Evolutionary conservation across 345 rosid genomes (phyloP), one percentile per base, ranked within the genome.

Genomic region (Sonneratia caseolaris): DNA sequence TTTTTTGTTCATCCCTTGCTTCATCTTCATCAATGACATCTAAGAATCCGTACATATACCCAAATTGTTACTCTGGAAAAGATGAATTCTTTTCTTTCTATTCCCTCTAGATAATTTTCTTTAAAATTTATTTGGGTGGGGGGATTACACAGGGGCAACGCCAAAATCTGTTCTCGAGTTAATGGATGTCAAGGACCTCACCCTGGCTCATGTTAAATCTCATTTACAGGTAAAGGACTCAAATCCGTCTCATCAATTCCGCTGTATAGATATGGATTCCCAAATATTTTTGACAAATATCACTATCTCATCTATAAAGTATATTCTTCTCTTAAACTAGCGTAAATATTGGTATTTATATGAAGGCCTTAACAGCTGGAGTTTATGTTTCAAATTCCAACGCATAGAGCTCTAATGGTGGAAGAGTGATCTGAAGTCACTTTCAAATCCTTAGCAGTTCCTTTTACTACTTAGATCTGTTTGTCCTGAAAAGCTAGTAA

Each of bases 181-280:
- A 35, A 94, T 94, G 98, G 98, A 94, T 88, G 98, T 94, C 42
- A 93, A 94, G 81, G 98, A 94, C 89, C 96, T 94, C 79, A 94
- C 98, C 78, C 85, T 94, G 86, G 97, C 97, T 22, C 98, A 94
- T 85, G 98, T 94, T 80, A 94, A 94, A 83, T 94, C 97, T 67
- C 98, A 94, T 81, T 79, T 94, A 70, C 98, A 94, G 97, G 98
- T 93, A 82, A 75, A 16, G 22, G 38, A 43, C 4, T 37, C 69
- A 62, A 42, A 49, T 55, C 37, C 24, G 4, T 35, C 68, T 15
- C 37, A 62, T 24, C 7, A 27, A 62, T 53, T 53, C 21, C 22
- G 0, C 57, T 19, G 2, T 53, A 53, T 47, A 47, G 51, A 47
- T 47, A 47, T 47, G 3, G 11, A 14, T 9, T 47, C 51, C 51